Evolutionary conservation across 2,329 filamentous ascomycete species (phyloP), one percentile per base, ranked within the genome.

Genomic region (Stachybotrys echinatus): DNA sequence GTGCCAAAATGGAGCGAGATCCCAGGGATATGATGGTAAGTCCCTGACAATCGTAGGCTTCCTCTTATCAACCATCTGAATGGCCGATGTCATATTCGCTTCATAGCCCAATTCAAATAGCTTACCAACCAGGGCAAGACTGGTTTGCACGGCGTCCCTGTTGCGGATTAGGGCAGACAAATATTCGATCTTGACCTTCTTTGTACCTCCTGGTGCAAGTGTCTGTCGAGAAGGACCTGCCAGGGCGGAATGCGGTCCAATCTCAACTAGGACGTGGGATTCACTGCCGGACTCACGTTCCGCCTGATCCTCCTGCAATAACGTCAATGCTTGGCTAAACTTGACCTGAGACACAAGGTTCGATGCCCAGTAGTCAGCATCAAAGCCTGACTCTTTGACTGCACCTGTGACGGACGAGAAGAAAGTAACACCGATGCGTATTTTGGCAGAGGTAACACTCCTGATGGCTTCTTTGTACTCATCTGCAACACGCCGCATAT

Each of bases 21-120:
- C 63, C 71, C 71, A 76, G 0, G 61, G 57, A 52, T 76, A 76
- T 1, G 55, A 54, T 2, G 73, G 71, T 1, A 74, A 50, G 12
- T 56, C 53, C 2, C 38, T 17, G 3, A 60, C 20, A 21, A 60
- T 49, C 4, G 23, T 20, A 19, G 42, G 39, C 20, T 22, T 22
- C 18, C 6, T 10, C 17, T 42, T 27, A 10, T 3, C 23, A 12
- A 27, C 5, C 3, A 17, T 5, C n/a, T 3, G 37, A 23, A 43
- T n/a, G 19, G 6, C 40, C 47, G 50, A 53, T 7, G 53, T 22
- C 1, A 54, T 7, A 4, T 48, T 20, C 1, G 54, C 37, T 2
- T 43, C 21, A 21, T 19, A 37, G 12, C 54, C 53, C 4, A 34
- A 14, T 5, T 51, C 48, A 4, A 53, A 54, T 1, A 51, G 3